Base-by-base conservation (phyloP, 371 early-diverging fungal species). In the Mucor lusitanicus region DNA sequence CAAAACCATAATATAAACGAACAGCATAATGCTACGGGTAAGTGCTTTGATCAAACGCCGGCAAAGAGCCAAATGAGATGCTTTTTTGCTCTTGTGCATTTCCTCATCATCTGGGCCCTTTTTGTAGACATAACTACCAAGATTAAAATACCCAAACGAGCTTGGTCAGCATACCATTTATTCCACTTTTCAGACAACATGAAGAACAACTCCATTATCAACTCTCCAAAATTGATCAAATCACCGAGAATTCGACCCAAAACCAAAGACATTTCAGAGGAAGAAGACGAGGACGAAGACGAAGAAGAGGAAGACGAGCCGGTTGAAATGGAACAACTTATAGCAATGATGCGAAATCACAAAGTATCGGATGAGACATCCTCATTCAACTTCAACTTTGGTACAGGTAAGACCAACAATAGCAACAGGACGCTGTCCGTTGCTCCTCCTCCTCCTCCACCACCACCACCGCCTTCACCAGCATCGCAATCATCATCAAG, bases 321-420 rank as follows among this genome's bases (percentile, higher is more conserved):
- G 9, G 66, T 39, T 39, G 71, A 71, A 19, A 73, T 73, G 50
- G 73, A 73, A 28, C 67, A 73, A 4, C 42, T 73, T n/a, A 70
- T 74, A 9, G 58, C 64, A n/a, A 74, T 74, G 74, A 63, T 74
- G 67, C 58, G 55, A 46, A 70, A 74, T 12, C 70, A 74, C 23
- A 67, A 64, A 58, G 70, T 74, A 21, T 74, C 74, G 3, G 70
- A 74, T 32, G 68, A 69, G 19, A 15, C 46, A 0, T 30, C 46
- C 5, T 61, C 63, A 6, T 68, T 67, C 21, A 39, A 67, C n/a
- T 67, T 67, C 23, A 61, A 32, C n/a, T 58, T 62, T 48, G 57
- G 32, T n/a, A n/a, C 50, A 11, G 33, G 21, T 32, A 55, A 44
- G 25, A 25, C 28, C 8, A 40, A 33, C 13, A 25, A 21, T 33